A percentile compares a stretch with the other conserved stretches of the same genome.
These are phyloP conservation scores for Pichia pseudocactophila DNA, from an alignment of 805 yeast species.

Conservation along the genomic window DNA sequence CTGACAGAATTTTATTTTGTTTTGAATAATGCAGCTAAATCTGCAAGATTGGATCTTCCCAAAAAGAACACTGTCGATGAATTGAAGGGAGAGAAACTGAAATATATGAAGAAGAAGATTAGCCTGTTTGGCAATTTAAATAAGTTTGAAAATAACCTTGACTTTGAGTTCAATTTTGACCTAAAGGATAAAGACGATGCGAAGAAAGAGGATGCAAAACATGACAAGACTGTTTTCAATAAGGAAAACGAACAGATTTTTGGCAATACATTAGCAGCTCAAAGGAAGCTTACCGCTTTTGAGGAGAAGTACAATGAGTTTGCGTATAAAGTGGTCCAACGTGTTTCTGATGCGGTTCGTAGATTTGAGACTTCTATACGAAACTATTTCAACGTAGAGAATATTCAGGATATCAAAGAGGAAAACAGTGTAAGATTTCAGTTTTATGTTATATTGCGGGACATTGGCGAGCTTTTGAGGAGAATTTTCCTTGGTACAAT, in stretches of 20 bases:
- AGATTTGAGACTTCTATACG: not conserved
- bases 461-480: not conserved
- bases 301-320: not conserved
- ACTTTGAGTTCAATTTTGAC: conserved; percentile 11
- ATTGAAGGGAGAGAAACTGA: conserved; percentile 1
- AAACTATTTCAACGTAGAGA: not conserved
- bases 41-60: conserved; percentile 20
- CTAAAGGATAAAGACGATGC: not conserved
- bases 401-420: not conserved
- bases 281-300: not conserved
- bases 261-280: not conserved
- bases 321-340: not conserved
- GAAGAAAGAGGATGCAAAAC: not conserved
- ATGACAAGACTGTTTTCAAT: conserved; percentile 3
- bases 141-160: conserved; percentile 11
- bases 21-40: conserved; percentile 32
- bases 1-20: conserved; percentile 51
- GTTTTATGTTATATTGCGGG: not conserved
- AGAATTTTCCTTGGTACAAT: conserved; percentile 9
- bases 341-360: not conserved
- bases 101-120: conserved; percentile 3
- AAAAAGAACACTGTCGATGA: not conserved
- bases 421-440: not conserved
- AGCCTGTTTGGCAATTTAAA: conserved; percentile 24
- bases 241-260: conserved; percentile 1